Conservation (phyloP, 2,329 filamentous ascomycete species). For the Cercospora sojina region DNA sequence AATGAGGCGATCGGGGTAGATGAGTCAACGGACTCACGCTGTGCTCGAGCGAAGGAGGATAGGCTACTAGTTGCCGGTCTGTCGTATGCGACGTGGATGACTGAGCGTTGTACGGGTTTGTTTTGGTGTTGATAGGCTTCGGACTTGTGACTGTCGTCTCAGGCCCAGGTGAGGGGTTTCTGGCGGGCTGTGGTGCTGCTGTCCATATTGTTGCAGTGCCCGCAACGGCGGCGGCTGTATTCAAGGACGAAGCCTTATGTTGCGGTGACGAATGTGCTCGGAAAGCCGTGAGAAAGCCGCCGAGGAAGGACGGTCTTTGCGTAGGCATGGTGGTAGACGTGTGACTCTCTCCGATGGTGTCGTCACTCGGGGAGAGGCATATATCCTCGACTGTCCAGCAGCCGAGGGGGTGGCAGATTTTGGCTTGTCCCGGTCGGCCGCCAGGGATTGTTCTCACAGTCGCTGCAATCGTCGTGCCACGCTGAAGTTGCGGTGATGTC, state of each 20-base stretch:
- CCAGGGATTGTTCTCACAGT: background rate
- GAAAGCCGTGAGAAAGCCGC: constrained; percentile 67
- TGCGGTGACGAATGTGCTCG: constrained; percentile 60
- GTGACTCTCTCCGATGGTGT: background rate
- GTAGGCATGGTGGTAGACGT: constrained; percentile 53
- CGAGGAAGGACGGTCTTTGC: constrained; percentile 62
- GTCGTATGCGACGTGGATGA: constrained; percentile 36
- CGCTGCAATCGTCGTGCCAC: background rate
- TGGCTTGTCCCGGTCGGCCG: background rate
- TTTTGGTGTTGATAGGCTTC: constrained; percentile 51
- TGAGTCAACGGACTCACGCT: constrained; percentile 41
- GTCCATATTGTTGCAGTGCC: constrained; percentile 39
- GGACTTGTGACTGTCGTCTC: constrained; percentile 39
- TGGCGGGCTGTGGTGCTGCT: constrained; percentile 25
- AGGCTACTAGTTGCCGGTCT: constrained; percentile 43
- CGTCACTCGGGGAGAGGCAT: background rate
- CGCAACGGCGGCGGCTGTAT: constrained; percentile 38
- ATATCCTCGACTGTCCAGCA: constrained; percentile 7
- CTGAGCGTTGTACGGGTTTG: constrained; percentile 32
- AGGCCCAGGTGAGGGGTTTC: constrained; percentile 23
- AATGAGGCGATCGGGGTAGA: constrained; percentile 39
- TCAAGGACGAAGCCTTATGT: constrained; percentile 52
- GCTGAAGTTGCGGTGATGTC: background rate
- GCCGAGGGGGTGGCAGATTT: constrained; percentile 3
- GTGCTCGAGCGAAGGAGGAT: constrained; percentile 39